Evolutionary conservation across 148 eudicot genomes (phyloP).

Genomic region (Oxyria digyna): DNA sequence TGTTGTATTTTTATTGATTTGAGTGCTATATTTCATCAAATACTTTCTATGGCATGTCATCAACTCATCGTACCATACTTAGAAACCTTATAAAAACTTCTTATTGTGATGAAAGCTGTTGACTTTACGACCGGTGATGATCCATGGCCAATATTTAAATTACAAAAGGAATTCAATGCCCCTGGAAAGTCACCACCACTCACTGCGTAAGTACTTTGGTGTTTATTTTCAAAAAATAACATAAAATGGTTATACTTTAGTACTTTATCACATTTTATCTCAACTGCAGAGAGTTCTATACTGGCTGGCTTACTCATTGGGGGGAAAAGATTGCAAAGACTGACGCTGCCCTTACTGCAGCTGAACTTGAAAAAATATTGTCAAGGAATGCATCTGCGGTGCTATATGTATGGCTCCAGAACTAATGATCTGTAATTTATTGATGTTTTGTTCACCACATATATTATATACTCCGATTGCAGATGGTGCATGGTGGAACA

Average conservation of each 20-base stretch:
- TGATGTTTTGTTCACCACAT: neutral
- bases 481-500: slow-evolving; percentile 99
- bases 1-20: neutral
- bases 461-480: slow-evolving; percentile 1
- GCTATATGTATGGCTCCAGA: slow-evolving; percentile 61
- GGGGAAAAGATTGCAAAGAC: slow-evolving; percentile 74
- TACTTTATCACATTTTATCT: slow-evolving; percentile 14
- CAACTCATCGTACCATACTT: neutral
- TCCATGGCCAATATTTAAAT: slow-evolving; percentile 81
- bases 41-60: neutral
- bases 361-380: slow-evolving; percentile 59
- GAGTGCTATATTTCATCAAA: neutral
- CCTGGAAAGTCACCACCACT: slow-evolving; percentile 97
- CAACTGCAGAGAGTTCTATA: slow-evolving; percentile 68
- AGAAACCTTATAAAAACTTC: neutral
- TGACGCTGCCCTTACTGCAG: slow-evolving; percentile 61
- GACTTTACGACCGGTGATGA: slow-evolving; percentile 83
- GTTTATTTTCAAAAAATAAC: neutral
- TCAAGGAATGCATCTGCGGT: slow-evolving; percentile 81
- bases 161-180: slow-evolving; percentile 91
- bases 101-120: slow-evolving; percentile 40
- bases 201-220: slow-evolving; percentile 50
- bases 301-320: slow-evolving; percentile 99
- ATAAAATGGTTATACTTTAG: too few relatives aligned
- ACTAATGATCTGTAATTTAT: neutral